Conservation (phyloP, 306 rosid species). For the Castanea crenata region DNA sequence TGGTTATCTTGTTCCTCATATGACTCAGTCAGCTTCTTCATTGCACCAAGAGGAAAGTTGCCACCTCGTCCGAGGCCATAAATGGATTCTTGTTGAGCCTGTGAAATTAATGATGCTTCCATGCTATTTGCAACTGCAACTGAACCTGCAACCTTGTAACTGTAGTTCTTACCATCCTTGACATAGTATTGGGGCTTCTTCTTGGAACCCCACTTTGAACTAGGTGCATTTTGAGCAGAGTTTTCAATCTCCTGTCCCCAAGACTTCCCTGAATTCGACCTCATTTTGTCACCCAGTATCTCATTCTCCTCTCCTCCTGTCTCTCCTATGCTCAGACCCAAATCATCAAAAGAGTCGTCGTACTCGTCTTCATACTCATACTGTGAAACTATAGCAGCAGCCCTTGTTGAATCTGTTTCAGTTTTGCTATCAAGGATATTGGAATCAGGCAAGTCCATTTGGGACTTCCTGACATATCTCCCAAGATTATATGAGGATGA, state of each 20-base stretch:
- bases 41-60: constrained; percentile 86
- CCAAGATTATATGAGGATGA: constrained; percentile 60
- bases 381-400: constrained; percentile 56
- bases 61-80: constrained; percentile 98
- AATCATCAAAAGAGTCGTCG: constrained; percentile 93
- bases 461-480: constrained; percentile 77
- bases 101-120: constrained; percentile 68
- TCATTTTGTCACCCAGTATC: constrained; percentile 31
- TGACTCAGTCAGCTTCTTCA: constrained; percentile 61
- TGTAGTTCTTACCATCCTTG: constrained; percentile 96
- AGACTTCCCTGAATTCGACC: constrained; percentile 36
- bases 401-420: constrained; percentile 39
- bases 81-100: constrained; percentile 67
- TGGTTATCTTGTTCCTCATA: constrained; percentile 44
- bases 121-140: constrained; percentile 76
- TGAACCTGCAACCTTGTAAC: constrained; percentile 92
- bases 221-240: constrained; percentile 40
- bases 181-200: constrained; percentile 83
- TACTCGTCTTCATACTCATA: constrained; percentile 97
- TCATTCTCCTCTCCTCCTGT: constrained; percentile 71
- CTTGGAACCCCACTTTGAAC: constrained; percentile 91
- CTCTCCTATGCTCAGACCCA: constrained; percentile 89
- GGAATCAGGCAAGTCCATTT: constrained; percentile 40
- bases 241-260: constrained; percentile 42
- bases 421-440: constrained; percentile 53